Evolutionary conservation across 768 basidiomycete genomes (phyloP), one percentile per base, ranked within the genome.

Genomic region (Leccinum broughii): DNA sequence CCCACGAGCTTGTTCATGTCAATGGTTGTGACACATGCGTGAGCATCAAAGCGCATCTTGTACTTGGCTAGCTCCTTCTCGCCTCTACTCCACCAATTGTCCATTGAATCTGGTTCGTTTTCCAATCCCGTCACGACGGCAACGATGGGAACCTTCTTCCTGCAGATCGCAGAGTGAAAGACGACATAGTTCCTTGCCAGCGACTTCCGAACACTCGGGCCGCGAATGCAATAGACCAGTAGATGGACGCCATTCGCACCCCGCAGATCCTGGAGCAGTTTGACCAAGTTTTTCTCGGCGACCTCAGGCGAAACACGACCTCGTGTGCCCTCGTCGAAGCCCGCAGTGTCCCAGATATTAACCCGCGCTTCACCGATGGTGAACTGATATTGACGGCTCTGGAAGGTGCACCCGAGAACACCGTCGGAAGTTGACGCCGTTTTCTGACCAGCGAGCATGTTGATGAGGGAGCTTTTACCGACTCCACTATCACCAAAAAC

Each of bases 391-490:
- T 49, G 57, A 10, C 52, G 61, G 54, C 62, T 71, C 24, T 70
- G 51, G 35, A 80, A 75, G 1, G 80, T 81, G 64, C 74, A 77
- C 4, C 79, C 76, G 0, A 60, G 57, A 7, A 66, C 73, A 9
- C 68, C 63, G 44, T 63, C 69, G 6, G 77, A 77, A 4, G 72
- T 71, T 6, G 58, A 32, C 1, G 78, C 79, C 1, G 57, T 60
- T 11, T 72, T 60, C 5, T 51, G 15, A 28, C 72, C 74, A 30
- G 66, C 65, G 20, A 81, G 62, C 75, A 81, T 72, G 65, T 81
- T 81, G 52, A 81, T 66, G 2, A 81, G 61, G 3, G 77, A 77
- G 59, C 80, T 81, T 64, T 81, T 81, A 13, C 76, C 75, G 3
- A 75, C 62, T 15, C 80, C 80, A 3, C 74, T 73, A 49, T 80